These are phyloP conservation scores for Eruca vesicaria DNA, from an alignment of 441 rosid genomes.

Conservation along the genomic window DNA sequence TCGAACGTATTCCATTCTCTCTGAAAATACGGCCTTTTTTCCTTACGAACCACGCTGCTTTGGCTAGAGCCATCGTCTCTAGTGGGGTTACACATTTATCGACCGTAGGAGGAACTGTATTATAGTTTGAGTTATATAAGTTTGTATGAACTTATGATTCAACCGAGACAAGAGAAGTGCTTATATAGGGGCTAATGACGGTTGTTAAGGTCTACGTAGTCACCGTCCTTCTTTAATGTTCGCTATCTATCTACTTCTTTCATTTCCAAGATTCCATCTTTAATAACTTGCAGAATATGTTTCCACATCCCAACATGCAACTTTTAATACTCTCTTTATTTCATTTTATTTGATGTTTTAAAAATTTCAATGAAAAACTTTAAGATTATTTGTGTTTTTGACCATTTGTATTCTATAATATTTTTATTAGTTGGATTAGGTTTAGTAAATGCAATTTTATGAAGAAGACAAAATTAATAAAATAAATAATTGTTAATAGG, in stretches of 20 bases:
- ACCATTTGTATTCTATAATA: no score
- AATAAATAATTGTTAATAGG: no score
- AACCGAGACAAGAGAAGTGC: neutral
- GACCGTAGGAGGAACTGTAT: neutral
- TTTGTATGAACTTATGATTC: neutral
- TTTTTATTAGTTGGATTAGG: no score
- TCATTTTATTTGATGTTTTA: no score
- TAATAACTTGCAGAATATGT: neutral
- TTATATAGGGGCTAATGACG: neutral
- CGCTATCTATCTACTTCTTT: neutral
- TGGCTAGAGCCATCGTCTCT: conserved; percentile 16
- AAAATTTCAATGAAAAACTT: no score
- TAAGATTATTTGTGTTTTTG: no score
- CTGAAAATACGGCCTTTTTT: conserved; percentile 18
- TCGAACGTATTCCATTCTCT: conserved; percentile 67
- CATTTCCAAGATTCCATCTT: neutral
- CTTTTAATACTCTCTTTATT: neutral
- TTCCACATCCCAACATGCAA: neutral
- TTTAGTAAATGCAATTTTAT: no score
- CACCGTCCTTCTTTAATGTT: neutral
- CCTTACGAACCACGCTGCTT: neutral
- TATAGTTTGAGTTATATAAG: neutral
- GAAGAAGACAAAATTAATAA: no score
- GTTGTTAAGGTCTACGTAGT: neutral
- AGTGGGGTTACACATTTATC: conserved; percentile 21